Base-by-base conservation (phyloP, 306 rosid species). In the Mucuna pruriens region DNA sequence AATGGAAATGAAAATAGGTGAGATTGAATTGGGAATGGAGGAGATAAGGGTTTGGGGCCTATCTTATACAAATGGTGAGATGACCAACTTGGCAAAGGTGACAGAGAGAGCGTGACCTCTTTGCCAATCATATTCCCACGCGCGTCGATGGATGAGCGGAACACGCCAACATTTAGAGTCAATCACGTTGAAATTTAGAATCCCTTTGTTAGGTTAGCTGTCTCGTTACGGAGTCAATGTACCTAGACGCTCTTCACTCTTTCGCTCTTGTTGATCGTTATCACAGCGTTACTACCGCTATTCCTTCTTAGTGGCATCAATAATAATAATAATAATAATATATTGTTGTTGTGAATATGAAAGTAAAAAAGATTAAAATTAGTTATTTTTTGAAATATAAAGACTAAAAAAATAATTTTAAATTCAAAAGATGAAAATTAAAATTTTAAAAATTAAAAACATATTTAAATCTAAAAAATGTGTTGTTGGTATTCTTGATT, bases 111-210 rank as follows among this genome's bases (percentile, higher is more conserved):
- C 38, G 40, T 17, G 26, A 49, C 31, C 1, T 0, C 0, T 19
- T 4, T 0, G 7, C 66, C 64, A 66, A 51, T 51, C 11, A 54
- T 0, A 0, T 4, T 25, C 4, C 1, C 57, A 78, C 82, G 7
- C 76, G 82, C 64, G 76, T 66, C n/a, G n/a, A 38, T 15, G 8
- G 9, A n/a, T 19, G 36, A 67, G 8, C 5, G 12, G 0, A 40
- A 78, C 66, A 78, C 74, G 75, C 55, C 54, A 66, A 78, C 19
- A 67, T 67, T 52, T 65, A 40, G 75, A 1, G 4, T 23, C 57
- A 75, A 7, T 23, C 57, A 75, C 26, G 70, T 42, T 25, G 16
- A 25, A 36, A 25, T 38, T 40, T 23, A 42, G 70, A 23, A 40
- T 58, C 23, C 36, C 13, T 60, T 8, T 3, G 23, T 58, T 29